phyloP scores from a whole-genome alignment of 768 basidiomycete species.

The Naganishia vaughanmartiniae region DNA sequence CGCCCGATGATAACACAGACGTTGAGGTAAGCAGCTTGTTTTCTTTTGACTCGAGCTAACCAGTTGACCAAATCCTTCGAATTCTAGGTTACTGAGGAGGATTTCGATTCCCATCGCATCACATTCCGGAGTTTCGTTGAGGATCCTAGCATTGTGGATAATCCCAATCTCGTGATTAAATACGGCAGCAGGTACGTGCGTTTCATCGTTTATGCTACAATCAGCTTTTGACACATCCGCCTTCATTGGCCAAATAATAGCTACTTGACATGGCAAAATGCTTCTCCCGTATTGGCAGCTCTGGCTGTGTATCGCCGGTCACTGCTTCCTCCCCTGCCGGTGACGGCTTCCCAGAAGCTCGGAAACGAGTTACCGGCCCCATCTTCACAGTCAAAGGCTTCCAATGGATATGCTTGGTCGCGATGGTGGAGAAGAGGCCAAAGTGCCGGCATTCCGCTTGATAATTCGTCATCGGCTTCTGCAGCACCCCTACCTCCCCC shows the following conservation, averaged over 20 bases:
- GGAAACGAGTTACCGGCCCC: constrained; percentile 20
- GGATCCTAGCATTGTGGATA: constrained; percentile 62
- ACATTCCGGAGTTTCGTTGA: constrained; percentile 66
- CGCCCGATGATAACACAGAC: constrained; percentile 41
- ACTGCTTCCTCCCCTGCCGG: constrained; percentile 42
- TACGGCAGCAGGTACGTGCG: constrained; percentile 66
- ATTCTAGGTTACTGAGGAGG: constrained; percentile 32
- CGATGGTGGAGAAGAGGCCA: constrained; percentile 50
- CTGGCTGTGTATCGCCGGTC: constrained; percentile 67
- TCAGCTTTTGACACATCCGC: constrained; percentile 9
- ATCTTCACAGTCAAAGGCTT: constrained; percentile 14
- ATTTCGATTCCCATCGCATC: constrained; percentile 65
- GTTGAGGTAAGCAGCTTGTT: constrained; percentile 17
- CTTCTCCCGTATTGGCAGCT: constrained; percentile 71
- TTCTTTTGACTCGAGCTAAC: neutral
- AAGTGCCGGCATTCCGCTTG: constrained; percentile 31
- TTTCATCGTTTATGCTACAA: neutral
- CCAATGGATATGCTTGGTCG: constrained; percentile 50
- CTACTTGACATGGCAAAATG: constrained; percentile 74
- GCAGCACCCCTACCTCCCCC: neutral
- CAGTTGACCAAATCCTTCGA: neutral
- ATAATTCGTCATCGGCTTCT: neutral
- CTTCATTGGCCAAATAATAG: constrained; percentile 50
- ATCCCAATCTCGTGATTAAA: constrained; percentile 68
- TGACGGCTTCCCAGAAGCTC: neutral